Conservation (phyloP, 2,329 filamentous ascomycete genomes). For the Westerdykella sp. region DNA sequence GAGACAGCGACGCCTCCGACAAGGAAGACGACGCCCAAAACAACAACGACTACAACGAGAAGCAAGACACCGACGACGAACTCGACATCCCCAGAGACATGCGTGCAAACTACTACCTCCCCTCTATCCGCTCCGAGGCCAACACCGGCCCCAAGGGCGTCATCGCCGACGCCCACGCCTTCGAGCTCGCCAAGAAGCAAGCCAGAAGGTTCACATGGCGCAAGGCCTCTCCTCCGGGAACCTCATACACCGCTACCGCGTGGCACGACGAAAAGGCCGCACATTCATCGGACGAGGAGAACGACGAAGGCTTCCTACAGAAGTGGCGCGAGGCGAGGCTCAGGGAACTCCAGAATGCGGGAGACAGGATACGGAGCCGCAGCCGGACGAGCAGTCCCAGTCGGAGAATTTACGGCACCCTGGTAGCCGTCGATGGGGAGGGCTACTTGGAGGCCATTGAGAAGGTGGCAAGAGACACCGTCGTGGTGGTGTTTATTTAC, state of each 20-base stretch:
- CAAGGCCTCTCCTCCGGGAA: slow-evolving; percentile 15
- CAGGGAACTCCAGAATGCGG: slow-evolving; percentile 65
- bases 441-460: slow-evolving; percentile 97
- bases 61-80: slow-evolving; percentile 48
- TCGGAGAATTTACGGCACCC: slow-evolving; percentile 67
- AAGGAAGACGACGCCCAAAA: slow-evolving; percentile 56
- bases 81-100: slow-evolving; percentile 46
- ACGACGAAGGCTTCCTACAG: slow-evolving; percentile 75
- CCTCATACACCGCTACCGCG: slow-evolving; percentile 23
- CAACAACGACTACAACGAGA: slow-evolving; percentile 50
- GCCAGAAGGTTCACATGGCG: slow-evolving; percentile 31
- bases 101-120: slow-evolving; percentile 50
- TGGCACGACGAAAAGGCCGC: slow-evolving; percentile 47
- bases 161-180: slow-evolving; percentile 75
- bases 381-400: slow-evolving; percentile 70
- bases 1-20: slow-evolving; percentile 58
- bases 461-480: slow-evolving; percentile 71
- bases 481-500: slow-evolving; percentile 90
- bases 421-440: slow-evolving; percentile 79
- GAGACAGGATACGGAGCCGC: slow-evolving; percentile 40
- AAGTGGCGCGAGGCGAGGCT: slow-evolving; percentile 79
- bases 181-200: slow-evolving; percentile 55
- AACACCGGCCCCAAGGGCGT: slow-evolving; percentile 82
- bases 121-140: slow-evolving; percentile 60
- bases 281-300: slow-evolving; percentile 47